phyloP scores from a whole-genome alignment of 1,284 basidiomycete genomes.

The Sanghuangporus weigelae region DNA sequence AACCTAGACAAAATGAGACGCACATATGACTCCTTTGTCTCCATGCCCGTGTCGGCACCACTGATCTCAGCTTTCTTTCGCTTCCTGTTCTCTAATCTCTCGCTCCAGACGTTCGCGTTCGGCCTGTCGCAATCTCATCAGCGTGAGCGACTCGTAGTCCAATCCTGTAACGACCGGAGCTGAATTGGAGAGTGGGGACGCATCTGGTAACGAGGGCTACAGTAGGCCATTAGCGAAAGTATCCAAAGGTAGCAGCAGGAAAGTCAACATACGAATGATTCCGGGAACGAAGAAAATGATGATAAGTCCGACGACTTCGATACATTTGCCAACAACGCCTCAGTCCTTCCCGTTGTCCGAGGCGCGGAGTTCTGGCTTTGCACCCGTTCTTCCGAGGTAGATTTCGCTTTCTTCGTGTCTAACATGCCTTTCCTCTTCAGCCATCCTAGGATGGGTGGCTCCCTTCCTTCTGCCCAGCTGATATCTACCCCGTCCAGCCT shows the following conservation, averaged over 20 bases:
- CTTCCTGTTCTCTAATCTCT: conserved; percentile 57
- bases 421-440: conserved; percentile 66
- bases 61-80: conserved; percentile 17
- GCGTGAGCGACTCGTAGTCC: conserved; percentile 77
- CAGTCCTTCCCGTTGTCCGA: neutral
- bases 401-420: conserved; percentile 24
- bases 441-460: conserved; percentile 74
- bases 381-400: neutral
- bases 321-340: neutral
- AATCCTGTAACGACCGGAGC: conserved; percentile 36
- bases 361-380: neutral
- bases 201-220: conserved; percentile 24
- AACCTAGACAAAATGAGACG: too few relatives aligned
- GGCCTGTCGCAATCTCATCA: conserved; percentile 77
- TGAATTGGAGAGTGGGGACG: conserved; percentile 25
- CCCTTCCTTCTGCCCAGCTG: conserved; percentile 60
- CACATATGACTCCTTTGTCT: too few relatives aligned
- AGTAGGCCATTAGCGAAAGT: neutral
- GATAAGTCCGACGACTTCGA: conserved; percentile 22
- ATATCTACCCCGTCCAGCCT: conserved; percentile 55
- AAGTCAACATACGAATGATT: conserved; percentile 44
- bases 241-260: neutral
- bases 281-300: conserved; percentile 51
- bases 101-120: conserved; percentile 71
- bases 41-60: too few relatives aligned